Base-by-base conservation (phyloP, 768 basidiomycete genomes). In the Kondoa subrosea region DNA sequence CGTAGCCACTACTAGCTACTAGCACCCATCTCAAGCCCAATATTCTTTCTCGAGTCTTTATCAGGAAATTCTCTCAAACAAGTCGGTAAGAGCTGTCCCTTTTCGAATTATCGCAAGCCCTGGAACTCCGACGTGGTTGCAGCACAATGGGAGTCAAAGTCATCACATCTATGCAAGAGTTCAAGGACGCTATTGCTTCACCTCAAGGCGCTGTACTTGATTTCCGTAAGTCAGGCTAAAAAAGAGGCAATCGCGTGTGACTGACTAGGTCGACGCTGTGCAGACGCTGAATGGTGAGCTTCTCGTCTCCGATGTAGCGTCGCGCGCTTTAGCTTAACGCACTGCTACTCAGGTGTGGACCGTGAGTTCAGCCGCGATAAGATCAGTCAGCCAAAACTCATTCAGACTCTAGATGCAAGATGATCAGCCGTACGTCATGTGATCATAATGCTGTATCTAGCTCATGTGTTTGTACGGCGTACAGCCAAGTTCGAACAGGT, bases 231-330 rank as follows among this genome's bases (percentile, higher is more conserved):
- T 63, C n/a, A 3, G 17, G 4, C 34, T 26, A 3, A 3, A 17
- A 21, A 32, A 14, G 29, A 25, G 14, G 25, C 58, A 25, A 59
- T 12, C 8, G 29, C 61, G 30, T 3, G 3, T 32, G 26, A 63
- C 61, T 30, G 27, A 63, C 12, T 21, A 21, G 16, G 8, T 59
- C 8, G 4, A 56, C 25, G 25, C 58, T 33, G 15, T n/a, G n/a
- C 16, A 63, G 61, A 63, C 61, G 61, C 61, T 33, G 61, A 63
- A 32, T 50, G 40, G 40, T 63, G 61, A 63, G 61, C 29, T 16
- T 63, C 29, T 3, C 61, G 15, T 3, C 14, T n/a, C n/a, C n/a
- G 15, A 30, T 4, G 58, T 4, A 4, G 30, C 30, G 29, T 63
- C 8, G 30, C 12, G 8, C 21, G 29, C 30, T 15, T 8, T 31